A percentile compares a stretch with the other conserved stretches of the same genome.
Evolutionary conservation across 805 yeast genomes (phyloP).

Genomic region (Tetrapisispora phaffii): DNA sequence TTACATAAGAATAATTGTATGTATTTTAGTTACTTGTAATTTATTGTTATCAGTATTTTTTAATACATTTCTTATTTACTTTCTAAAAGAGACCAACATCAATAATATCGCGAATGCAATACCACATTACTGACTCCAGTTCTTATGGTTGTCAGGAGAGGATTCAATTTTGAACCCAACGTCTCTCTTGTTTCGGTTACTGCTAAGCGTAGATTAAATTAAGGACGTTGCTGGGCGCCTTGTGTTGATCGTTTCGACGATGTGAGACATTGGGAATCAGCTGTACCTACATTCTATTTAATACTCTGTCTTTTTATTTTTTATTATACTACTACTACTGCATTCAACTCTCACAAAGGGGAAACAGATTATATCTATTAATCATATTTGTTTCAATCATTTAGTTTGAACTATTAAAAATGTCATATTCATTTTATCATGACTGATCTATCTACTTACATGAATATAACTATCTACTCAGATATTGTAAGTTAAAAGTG

Average conservation of each 20-base stretch:
- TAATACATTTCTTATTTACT: neutral
- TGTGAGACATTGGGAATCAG: slow-evolving; percentile 34
- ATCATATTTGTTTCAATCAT: too few relatives aligned
- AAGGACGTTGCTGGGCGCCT: slow-evolving; percentile 36
- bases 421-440: too few relatives aligned
- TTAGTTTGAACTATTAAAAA: too few relatives aligned
- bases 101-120: slow-evolving; percentile 18
- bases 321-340: too few relatives aligned
- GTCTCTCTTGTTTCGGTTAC: slow-evolving; percentile 9
- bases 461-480: neutral
- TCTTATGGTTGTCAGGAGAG: slow-evolving; percentile 9
- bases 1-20: too few relatives aligned
- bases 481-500: neutral
- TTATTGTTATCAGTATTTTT: neutral
- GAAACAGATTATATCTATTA: too few relatives aligned
- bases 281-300: slow-evolving; percentile 27
- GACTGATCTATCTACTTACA: neutral
- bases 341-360: too few relatives aligned
- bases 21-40: neutral
- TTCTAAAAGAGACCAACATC: slow-evolving; percentile 21
- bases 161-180: slow-evolving; percentile 9
- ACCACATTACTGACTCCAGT: slow-evolving; percentile 6
- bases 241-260: slow-evolving; percentile 25
- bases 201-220: slow-evolving; percentile 24
- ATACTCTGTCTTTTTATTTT: too few relatives aligned